Base-by-base conservation (phyloP, 352 stramenopile species). In the Globisporangium radiosum region DNA sequence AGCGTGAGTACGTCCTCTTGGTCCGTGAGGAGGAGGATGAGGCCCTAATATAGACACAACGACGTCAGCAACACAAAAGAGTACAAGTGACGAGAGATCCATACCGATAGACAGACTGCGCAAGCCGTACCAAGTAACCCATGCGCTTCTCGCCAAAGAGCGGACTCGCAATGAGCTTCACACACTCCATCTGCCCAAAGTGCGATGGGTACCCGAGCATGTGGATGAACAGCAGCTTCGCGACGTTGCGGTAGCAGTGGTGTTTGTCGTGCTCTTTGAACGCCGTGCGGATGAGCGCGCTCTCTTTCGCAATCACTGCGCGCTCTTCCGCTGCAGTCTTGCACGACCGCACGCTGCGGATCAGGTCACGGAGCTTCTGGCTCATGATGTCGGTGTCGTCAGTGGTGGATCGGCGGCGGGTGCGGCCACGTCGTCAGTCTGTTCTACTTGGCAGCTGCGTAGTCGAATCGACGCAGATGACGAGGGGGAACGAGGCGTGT, bases 151-250 rank as follows among this genome's bases (percentile, higher is more conserved):
- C 97, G n/a, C 90, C 88, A 70, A 99, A 99, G 70, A 98, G 93
- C 37, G 94, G 96, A 48, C 92, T 98, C 11, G 98, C 97, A 64
- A 99, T 99, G 42, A 99, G 84, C 80, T 99, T 99, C 61, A 99
- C 90, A 73, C 97, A 99, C 79, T 99, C 97, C 82, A 99, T 98
- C 74, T 99, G 97, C 40, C 97, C 98, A 77, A 99, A 99, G 75
- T 99, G 97, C 56, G 94, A 99, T 53, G 97, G 96, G 73, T 99
- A 99, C n/a, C 97, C 97, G 25, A 99, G 81, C 97, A 99, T 99
- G 84, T 99, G 97, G 77, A 99, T 99, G 73, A 99, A 99, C 4
- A 99, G 80, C 59, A 99, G 78, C 71, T 99, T 99, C 49, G 97
- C 96, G 49, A 99, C 97, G 73, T 99, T 99, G 48, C 97, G 92